Conservation (phyloP, 441 rosid species). For the Rhodomyrtus psidioides region DNA sequence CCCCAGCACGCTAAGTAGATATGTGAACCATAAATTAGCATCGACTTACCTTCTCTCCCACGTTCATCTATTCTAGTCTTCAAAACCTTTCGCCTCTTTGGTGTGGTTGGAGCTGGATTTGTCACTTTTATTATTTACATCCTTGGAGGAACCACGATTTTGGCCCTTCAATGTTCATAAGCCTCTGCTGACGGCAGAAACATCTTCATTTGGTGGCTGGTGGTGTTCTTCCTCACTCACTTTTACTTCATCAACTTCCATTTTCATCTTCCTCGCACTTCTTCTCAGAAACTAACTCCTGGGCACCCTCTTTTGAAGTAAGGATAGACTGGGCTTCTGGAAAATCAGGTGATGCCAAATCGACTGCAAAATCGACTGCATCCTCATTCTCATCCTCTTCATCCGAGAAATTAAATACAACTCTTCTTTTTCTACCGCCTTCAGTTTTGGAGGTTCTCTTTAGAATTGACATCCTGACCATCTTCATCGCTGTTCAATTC, state of each 20-base stretch:
- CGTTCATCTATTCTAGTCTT: slow-evolving; percentile 74
- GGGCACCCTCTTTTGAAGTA: slow-evolving; percentile 15
- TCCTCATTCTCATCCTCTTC: slow-evolving; percentile 65
- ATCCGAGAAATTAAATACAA: slow-evolving; percentile 70
- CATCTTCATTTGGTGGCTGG: slow-evolving; percentile 13
- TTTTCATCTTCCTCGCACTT: slow-evolving; percentile 20
- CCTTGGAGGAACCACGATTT: slow-evolving; percentile 12
- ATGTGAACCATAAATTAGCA: not conserved
- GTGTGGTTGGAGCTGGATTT: slow-evolving; percentile 36
- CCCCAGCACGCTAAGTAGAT: not conserved
- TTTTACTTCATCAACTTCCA: slow-evolving; percentile 32
- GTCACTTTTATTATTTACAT: slow-evolving; percentile 17
- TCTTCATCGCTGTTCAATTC: slow-evolving; percentile 48
- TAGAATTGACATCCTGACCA: slow-evolving; percentile 31
- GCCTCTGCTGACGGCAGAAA: slow-evolving; percentile 17
- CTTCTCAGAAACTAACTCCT: slow-evolving; percentile 17
- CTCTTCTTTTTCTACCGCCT: slow-evolving; percentile 59
- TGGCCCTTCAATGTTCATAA: slow-evolving; percentile 23
- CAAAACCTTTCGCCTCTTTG: slow-evolving; percentile 67
- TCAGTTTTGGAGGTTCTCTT: slow-evolving; percentile 34
- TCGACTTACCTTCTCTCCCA: slow-evolving; percentile 75
- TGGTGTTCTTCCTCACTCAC: slow-evolving; percentile 6
- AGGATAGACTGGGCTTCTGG: slow-evolving; percentile 23
- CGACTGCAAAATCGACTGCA: slow-evolving; percentile 50
- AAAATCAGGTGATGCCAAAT: slow-evolving; percentile 56